Base-by-base conservation (phyloP, 805 yeast species). In the Pichia occidentalis region DNA sequence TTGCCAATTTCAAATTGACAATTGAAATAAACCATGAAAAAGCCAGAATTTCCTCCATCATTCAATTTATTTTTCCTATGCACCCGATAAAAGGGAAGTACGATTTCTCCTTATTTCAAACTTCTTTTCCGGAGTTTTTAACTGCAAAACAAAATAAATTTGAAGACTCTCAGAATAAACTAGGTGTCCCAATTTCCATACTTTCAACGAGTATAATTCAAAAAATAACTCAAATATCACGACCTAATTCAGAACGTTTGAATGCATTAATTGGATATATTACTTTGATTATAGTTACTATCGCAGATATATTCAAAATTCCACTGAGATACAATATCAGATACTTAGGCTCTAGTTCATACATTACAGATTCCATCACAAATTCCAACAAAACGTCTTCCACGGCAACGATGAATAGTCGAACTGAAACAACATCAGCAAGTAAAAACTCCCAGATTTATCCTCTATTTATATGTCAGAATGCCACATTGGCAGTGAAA, bases 381-480 rank as follows among this genome's bases (percentile, higher is more conserved):
- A 52, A 54, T 14, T 56, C 67, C 19, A 40, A 32, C 5, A 6
- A 14, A 13, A 23, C n/a, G n/a, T n/a, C n/a, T n/a, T n/a, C n/a
- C n/a, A n/a, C n/a, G n/a, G n/a, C n/a, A n/a, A n/a, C n/a, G n/a
- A n/a, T n/a, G n/a, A n/a, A n/a, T n/a, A n/a, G n/a, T n/a, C n/a
- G n/a, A n/a, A n/a, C n/a, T n/a, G n/a, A n/a, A n/a, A n/a, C n/a
- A n/a, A n/a, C n/a, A 3, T 5, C 23, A 3, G 22, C 43, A 14
- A 45, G 44, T 4, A 37, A 61, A 53, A 44, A 69, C 60, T 12
- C 59, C 58, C 29, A 56, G 44, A 47, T 65, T 26, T 73, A 70
- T 46, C 79, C 79, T 4, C 48, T 74, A 29, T 73, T 73, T 65
- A 59, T 71, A n/a, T 62, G 64, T 13, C 72, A 69, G 9, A 65